These are phyloP conservation scores for Chloranthus sessilifolius DNA, from an alignment of 164 flowering plant genomes.

Conservation along the genomic window DNA sequence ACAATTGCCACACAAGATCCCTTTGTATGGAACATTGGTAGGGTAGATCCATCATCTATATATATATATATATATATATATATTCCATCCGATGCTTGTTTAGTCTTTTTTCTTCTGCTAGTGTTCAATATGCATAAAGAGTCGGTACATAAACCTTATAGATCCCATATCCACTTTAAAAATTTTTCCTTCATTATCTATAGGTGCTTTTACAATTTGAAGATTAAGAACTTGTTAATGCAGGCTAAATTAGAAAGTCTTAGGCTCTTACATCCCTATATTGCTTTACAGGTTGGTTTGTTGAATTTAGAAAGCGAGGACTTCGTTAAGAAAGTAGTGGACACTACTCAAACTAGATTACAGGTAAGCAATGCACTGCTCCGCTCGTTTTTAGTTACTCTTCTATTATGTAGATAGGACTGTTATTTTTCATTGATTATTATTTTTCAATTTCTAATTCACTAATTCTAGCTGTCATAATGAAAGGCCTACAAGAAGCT, in stretches of 20 bases:
- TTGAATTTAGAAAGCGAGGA: conserved; percentile 87
- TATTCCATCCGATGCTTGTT: too few species aligned
- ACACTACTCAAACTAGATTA: conserved; percentile 48
- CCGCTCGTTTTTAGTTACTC: background rate
- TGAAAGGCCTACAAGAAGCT: background rate
- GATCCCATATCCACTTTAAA: too few species aligned
- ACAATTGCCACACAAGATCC: conserved; percentile 94
- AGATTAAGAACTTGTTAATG: too few species aligned
- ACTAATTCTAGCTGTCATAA: background rate
- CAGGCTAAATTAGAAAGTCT: too few species aligned
- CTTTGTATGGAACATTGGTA: conserved; percentile 92
- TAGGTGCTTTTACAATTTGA: too few species aligned
- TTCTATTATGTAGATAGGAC: background rate
- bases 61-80: too few species aligned
- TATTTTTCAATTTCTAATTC: background rate
- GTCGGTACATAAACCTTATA: too few species aligned
- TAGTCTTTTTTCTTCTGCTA: too few species aligned
- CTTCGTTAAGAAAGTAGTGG: conserved; percentile 56
- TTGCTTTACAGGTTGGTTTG: conserved; percentile 63
- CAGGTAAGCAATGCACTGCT: conserved; percentile 45
- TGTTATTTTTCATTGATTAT: background rate
- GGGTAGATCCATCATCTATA: conserved; percentile 1
- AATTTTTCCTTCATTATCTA: too few species aligned
- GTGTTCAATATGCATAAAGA: too few species aligned
- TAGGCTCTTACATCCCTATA: background rate